Evolutionary conservation across 139 green algal species (phyloP), one percentile per base, ranked within the genome.

Genomic region (Ettlia oleoabundans): DNA sequence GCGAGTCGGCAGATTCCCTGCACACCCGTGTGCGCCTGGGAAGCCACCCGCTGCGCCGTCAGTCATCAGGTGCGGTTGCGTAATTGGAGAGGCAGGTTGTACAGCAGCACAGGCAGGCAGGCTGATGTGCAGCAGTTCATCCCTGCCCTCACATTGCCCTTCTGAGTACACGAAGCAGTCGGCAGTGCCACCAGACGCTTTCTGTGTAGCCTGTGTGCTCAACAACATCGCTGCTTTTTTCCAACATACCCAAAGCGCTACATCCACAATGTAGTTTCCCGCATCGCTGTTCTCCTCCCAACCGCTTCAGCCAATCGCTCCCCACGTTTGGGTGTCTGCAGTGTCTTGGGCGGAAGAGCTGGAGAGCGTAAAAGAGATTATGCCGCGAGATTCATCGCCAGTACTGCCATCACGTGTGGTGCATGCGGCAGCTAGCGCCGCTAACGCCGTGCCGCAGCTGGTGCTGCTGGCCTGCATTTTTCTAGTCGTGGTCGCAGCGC

Each of bases 271-370:
- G n/a, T n/a, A n/a, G n/a, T n/a, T n/a, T n/a, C n/a, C n/a, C n/a
- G n/a, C n/a, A n/a, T n/a, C n/a, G n/a, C n/a, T n/a, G n/a, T n/a
- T n/a, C n/a, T n/a, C n/a, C n/a, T n/a, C n/a, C n/a, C n/a, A n/a
- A n/a, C n/a, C n/a, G n/a, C n/a, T n/a, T n/a, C n/a, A n/a, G n/a
- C n/a, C n/a, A n/a, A n/a, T n/a, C n/a, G 13, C 47, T 58, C 71
- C 28, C 18, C 71, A 22, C 18, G 2, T 55, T 35, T 5, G 8
- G 32, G 4, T 30, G 30, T 32, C 72, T 53, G 75, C 76, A 82
- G 83, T 85, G 41, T 88, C 83, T 0, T 88, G 83, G 83, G 76
- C 83, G 1, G 78, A 85, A 38, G 66, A 80, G 41, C 76, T 87
- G 37, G 73, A 78, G 33, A 70, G 22, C 7, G 53, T 85, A 2